These are phyloP conservation scores for Oenanthe sinensis DNA, from an alignment of 129 eudicot species.

Conservation along the genomic window DNA sequence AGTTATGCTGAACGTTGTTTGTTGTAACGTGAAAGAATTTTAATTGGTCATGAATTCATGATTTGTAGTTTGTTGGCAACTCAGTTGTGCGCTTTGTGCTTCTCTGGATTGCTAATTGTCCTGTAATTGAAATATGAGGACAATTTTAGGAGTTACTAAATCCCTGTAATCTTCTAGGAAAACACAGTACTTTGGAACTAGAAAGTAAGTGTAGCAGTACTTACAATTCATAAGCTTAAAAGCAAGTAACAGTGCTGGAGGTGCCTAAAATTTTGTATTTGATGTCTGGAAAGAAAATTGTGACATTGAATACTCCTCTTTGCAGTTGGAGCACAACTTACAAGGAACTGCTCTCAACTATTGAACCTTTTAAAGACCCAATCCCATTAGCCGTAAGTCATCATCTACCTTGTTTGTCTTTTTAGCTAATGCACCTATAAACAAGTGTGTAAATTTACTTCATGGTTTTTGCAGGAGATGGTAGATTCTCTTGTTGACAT, in stretches of 20 bases:
- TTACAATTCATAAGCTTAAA: not conserved
- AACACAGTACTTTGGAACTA: not conserved
- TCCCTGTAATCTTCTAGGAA: not conserved
- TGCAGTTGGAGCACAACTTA: slow-evolving; percentile 42
- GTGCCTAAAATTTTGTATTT: not conserved
- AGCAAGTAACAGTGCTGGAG: not conserved
- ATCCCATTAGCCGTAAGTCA: slow-evolving; percentile 37
- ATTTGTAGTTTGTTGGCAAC: not conserved
- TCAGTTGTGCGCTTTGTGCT: not conserved
- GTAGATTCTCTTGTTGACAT: slow-evolving; percentile 42
- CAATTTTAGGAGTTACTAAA: not conserved
- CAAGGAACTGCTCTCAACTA: slow-evolving; percentile 34
- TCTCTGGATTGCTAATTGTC: not conserved
- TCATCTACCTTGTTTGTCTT: not conserved
- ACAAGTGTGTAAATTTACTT: not conserved
- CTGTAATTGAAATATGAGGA: not conserved
- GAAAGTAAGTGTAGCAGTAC: not conserved
- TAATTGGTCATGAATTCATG: not conserved
- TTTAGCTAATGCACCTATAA: not conserved
- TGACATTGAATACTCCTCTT: slow-evolving; percentile 12
- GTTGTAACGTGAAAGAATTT: not conserved
- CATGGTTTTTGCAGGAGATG: slow-evolving; percentile 33
- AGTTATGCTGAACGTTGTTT: not conserved
- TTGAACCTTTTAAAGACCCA: slow-evolving; percentile 28
- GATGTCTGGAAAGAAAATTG: not conserved